Evolutionary conservation across 345 rosid species (phyloP), one percentile per base, ranked within the genome.

Genomic region (Gossypium ekmanianum): DNA sequence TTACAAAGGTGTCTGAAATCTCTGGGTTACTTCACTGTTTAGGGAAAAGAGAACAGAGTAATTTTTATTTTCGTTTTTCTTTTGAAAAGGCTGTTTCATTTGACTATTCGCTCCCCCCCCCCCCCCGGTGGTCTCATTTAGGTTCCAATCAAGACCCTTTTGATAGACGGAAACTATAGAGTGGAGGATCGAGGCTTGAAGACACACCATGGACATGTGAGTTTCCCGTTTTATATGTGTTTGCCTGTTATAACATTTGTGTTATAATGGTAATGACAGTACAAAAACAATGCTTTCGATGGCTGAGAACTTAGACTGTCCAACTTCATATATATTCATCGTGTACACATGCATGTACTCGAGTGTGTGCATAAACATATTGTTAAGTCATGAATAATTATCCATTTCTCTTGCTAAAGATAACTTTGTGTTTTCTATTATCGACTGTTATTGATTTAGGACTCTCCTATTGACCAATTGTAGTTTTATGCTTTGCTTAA

Each of bases 141-240:
- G 99, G 91, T 96, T 27, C 99, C 99, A n/a, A 89, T 96, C 84
- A 96, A 96, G 88, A 93, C 98, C 17, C 67, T 96, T 84, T 79
- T 96, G 45, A 87, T 96, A 68, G 99, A 93, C 79, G 99, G 99
- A 16, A 96, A 90, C 78, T 96, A 97, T 86, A 87, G 99, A 79
- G 99, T 93, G 76, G 99, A 96, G 82, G 99, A 96, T 87, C 97
- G 98, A 43, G 99, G 99, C 68, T 84, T 96, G 94, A 93, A 96
- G 97, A 90, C 93, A 29, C 99, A 96, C 27, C 98, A 93, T 76
- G 97, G 98, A 68, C 94, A 87, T 82, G 99, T 96, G 77, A 88
- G 97, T 86, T 29, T 54, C 22, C 57, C 57, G 27, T 24, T 50
- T 72, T 8, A 9, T 57, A 14, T 22, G 66, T 61, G 24, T 61